Evolutionary conservation across 208 protist genomes (phyloP), one percentile per base, ranked within the genome.

Genomic region (Trypanosoma avium): DNA sequence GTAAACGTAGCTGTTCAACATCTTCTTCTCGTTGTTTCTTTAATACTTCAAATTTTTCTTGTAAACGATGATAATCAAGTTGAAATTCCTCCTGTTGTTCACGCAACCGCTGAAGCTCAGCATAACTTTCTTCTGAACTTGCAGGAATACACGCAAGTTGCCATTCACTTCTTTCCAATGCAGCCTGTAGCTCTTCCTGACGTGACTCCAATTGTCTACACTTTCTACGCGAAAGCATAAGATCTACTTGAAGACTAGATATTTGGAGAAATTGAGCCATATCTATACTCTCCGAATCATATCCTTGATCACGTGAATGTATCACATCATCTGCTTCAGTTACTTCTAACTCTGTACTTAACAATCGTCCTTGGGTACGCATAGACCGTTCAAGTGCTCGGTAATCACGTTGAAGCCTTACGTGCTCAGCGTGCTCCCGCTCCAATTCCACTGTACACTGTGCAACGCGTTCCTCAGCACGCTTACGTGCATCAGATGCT

Each of bases 231-330:
- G 49, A 72, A n/a, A 78, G 43, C 38, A 83, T 42, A 9, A 87
- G 71, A 45, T 87, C 81, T n/a, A 65, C 73, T 53, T 87, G 81
- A 12, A 87, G 59, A 56, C 74, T 75, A 6, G 74, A 78, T 38
- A 87, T 80, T 47, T 84, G 76, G 15, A 87, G 61, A 54, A 84
- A 68, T 26, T 87, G 73, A 10, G 81, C 67, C 17, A 75, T 61
- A 36, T 87, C 81, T 7, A 75, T 29, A 33, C 45, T 42, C 40
- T 87, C 81, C 17, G 57, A 15, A 38, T 52, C 19, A n/a, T 38
- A 29, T 22, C 19, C 15, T 8, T 1, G 17, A 58, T 4, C 55
- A 8, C 9, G 35, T 12, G n/a, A n/a, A 17, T n/a, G 3, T 13
- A 8, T 4, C 19, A 40, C 10, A 38, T 48, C 26, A 26, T 67